Evolutionary conservation across 2,329 filamentous ascomycete species (phyloP).

Genomic region (Fusarium sp.): DNA sequence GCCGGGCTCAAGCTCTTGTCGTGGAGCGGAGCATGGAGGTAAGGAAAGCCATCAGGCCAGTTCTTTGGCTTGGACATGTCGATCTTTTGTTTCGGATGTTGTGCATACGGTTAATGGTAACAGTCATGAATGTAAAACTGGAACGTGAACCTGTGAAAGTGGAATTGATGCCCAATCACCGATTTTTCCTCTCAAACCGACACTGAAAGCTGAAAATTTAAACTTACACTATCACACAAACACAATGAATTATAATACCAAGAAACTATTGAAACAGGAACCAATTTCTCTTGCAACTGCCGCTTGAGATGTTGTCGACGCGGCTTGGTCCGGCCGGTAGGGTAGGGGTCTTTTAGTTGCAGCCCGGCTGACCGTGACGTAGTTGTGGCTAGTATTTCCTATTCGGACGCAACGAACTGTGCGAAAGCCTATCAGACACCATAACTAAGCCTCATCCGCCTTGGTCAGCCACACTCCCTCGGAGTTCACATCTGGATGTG

Average conservation of each 20-base stretch:
- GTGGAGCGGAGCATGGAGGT: conserved; percentile 63
- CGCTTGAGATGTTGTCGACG: conserved; percentile 13
- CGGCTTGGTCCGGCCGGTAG: not conserved
- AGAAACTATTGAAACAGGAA: not conserved
- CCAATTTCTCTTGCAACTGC: not conserved
- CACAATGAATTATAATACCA: not conserved
- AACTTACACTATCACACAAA: not conserved
- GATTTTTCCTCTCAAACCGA: not conserved
- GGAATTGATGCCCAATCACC: not conserved
- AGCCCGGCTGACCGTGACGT: conserved; percentile 22
- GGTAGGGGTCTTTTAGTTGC: conserved; percentile 17
- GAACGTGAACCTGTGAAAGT: not conserved
- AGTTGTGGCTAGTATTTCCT: conserved; percentile 17
- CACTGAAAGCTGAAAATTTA: not conserved
- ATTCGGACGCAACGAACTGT: conserved; percentile 1
- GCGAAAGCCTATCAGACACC: not conserved
- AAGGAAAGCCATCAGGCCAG: conserved; percentile 67
- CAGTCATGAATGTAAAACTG: not conserved
- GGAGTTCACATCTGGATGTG: not conserved
- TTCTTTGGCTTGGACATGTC: conserved; percentile 62
- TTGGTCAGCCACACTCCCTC: conserved; percentile 26
- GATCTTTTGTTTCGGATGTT: not conserved
- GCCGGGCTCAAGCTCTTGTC: conserved; percentile 57
- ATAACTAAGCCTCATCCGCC: not conserved
- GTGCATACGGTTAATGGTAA: not conserved